Percentiles rank a stretch among this genome's conserved stretches.
These are phyloP conservation scores for Neurospora sp. DNA, from an alignment of 495 filamentous ascomycete genomes.

Conservation along the genomic window DNA sequence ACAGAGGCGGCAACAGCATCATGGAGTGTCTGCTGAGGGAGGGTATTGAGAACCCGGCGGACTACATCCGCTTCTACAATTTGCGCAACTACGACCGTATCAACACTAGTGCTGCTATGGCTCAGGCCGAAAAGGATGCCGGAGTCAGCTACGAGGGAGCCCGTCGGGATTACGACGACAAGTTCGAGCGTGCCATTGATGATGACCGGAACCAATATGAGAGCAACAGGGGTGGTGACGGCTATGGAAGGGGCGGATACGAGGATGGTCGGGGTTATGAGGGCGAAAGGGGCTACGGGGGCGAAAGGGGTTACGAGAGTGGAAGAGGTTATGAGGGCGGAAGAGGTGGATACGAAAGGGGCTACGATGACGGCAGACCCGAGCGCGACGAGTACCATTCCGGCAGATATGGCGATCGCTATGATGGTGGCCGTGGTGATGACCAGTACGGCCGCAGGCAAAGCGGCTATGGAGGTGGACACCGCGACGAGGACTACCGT, in stretches of 20 bases:
- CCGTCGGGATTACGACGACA: conserved; percentile 53
- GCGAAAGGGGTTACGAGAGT: not conserved
- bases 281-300: not conserved
- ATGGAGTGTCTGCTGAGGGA: conserved; percentile 65
- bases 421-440: conserved; percentile 3
- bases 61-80: conserved; percentile 95
- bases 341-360: conserved; percentile 7
- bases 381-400: conserved; percentile 4
- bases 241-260: conserved; percentile 5
- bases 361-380: not conserved
- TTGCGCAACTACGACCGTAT: conserved; percentile 88
- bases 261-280: conserved; percentile 7
- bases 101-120: conserved; percentile 57
- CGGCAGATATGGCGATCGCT: not conserved
- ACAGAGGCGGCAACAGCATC: conserved; percentile 75
- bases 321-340: conserved; percentile 1
- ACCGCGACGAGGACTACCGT: conserved; percentile 5
- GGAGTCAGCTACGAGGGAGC: conserved; percentile 70
- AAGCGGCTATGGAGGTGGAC: conserved; percentile 11
- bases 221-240: not conserved
- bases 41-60: conserved; percentile 55
- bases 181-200: conserved; percentile 14
- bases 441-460: conserved; percentile 5
- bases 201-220: not conserved
- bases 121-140: conserved; percentile 51